These are phyloP conservation scores for Cladophialophora chaetospira DNA, from an alignment of 2,329 filamentous ascomycete genomes.

Conservation along the genomic window DNA sequence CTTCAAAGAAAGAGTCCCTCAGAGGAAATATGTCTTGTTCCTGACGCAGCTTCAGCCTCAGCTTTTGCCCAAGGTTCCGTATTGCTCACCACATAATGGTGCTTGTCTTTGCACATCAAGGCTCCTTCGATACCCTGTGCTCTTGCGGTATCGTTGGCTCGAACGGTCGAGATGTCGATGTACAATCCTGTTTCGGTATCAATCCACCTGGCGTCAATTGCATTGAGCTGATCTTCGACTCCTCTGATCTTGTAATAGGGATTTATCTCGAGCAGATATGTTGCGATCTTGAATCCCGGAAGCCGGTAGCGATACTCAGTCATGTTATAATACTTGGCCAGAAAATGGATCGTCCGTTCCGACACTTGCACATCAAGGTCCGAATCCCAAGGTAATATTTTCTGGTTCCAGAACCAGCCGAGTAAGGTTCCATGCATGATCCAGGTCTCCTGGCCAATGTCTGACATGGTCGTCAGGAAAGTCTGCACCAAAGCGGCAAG, in stretches of 20 bases:
- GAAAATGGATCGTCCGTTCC: slow-evolving; percentile 56
- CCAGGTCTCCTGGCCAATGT: slow-evolving; percentile 62
- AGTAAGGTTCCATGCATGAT: slow-evolving; percentile 64
- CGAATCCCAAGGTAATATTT: slow-evolving; percentile 64
- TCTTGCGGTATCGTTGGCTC: slow-evolving; percentile 47
- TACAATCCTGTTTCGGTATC: slow-evolving; percentile 61
- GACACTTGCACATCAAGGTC: slow-evolving; percentile 63
- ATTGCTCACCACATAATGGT: slow-evolving; percentile 50
- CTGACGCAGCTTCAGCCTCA: slow-evolving; percentile 24
- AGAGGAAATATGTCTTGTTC: slow-evolving; percentile 60
- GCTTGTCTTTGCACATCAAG: slow-evolving; percentile 60
- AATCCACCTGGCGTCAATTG: slow-evolving; percentile 64
- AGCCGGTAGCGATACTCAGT: slow-evolving; percentile 55
- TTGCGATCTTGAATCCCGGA: slow-evolving; percentile 39
- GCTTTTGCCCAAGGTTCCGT: not conserved
- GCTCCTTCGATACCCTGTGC: slow-evolving; percentile 43
- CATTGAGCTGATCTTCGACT: slow-evolving; percentile 52
- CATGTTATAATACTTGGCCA: slow-evolving; percentile 64
- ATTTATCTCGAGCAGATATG: slow-evolving; percentile 62
- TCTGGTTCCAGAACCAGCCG: slow-evolving; percentile 65
- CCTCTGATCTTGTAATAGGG: slow-evolving; percentile 54
- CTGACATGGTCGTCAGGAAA: slow-evolving; percentile 59
- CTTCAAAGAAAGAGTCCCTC: slow-evolving; percentile 57
- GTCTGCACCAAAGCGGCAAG: slow-evolving; percentile 57
- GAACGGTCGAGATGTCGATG: slow-evolving; percentile 63